A percentile compares a stretch with the other conserved stretches of the same genome.
Evolutionary conservation across 2,329 filamentous ascomycete species (phyloP).

Genomic region (Pseudonectria buxi): DNA sequence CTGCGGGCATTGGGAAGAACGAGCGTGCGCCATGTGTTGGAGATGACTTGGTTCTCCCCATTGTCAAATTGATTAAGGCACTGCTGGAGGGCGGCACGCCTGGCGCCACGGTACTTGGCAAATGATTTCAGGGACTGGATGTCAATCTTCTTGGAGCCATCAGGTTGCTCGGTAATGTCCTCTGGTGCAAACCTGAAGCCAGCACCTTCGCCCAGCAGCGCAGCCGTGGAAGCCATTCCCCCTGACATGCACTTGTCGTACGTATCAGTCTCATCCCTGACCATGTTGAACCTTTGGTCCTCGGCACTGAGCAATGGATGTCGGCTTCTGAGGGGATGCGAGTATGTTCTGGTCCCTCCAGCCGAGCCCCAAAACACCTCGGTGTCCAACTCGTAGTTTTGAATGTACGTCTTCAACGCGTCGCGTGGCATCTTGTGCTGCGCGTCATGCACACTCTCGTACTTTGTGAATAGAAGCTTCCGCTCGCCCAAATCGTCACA

Average conservation of each 20-base stretch:
- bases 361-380: slow-evolving; percentile 6
- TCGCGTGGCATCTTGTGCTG: slow-evolving; percentile 17
- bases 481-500: slow-evolving; percentile 8
- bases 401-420: slow-evolving; percentile 10
- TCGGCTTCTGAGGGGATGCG: not conserved
- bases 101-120: slow-evolving; percentile 33
- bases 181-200: slow-evolving; percentile 1
- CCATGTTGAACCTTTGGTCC: slow-evolving; percentile 24
- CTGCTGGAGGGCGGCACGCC: slow-evolving; percentile 40
- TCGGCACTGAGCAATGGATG: not conserved
- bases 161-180: not conserved
- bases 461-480: slow-evolving; percentile 8
- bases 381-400: slow-evolving; percentile 7
- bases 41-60: slow-evolving; percentile 30
- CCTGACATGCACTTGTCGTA: slow-evolving; percentile 29
- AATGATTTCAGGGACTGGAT: slow-evolving; percentile 20
- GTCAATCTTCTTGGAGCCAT: not conserved
- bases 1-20: slow-evolving; percentile 24
- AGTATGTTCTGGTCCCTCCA: not conserved
- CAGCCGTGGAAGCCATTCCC: slow-evolving; percentile 15
- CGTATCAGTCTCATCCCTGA: slow-evolving; percentile 25
- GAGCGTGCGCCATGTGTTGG: slow-evolving; percentile 31
- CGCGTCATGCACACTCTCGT: slow-evolving; percentile 12
- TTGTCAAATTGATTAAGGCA: slow-evolving; percentile 32
- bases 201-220: slow-evolving; percentile 2